A percentile compares a stretch with the other conserved stretches of the same genome.
Conservation (phyloP, 176 grass and related monocot species). For the Bromus sterilis region DNA sequence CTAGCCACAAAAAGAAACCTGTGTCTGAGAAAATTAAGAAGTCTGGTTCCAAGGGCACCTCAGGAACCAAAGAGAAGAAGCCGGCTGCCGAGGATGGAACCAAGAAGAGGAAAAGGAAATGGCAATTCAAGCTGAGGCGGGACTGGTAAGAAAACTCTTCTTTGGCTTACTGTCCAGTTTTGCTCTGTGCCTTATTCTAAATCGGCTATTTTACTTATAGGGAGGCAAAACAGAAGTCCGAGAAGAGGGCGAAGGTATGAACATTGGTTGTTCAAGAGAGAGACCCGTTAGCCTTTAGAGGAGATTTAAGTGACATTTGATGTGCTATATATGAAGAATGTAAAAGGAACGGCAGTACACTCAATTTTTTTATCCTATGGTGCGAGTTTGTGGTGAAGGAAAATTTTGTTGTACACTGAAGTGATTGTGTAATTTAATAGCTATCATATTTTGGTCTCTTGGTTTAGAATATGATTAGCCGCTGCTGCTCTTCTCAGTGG, state of each 20-base stretch:
- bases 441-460: background rate
- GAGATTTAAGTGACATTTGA: constrained; percentile 10
- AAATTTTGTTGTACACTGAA: constrained; percentile 22
- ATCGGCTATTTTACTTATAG: constrained; percentile 12
- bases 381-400: background rate
- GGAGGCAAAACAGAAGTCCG: constrained; percentile 37
- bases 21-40: constrained; percentile 3
- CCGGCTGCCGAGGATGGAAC: background rate
- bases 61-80: constrained; percentile 26
- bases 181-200: background rate
- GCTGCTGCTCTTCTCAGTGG: background rate
- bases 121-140: constrained; percentile 44
- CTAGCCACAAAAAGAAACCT: background rate
- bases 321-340: background rate
- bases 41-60: constrained; percentile 4
- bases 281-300: background rate
- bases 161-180: background rate
- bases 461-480: background rate
- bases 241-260: constrained; percentile 56
- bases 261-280: background rate
- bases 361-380: background rate
- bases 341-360: background rate
- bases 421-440: background rate
- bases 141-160: constrained; percentile 31
- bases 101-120: constrained; percentile 28